A percentile compares a stretch with the other conserved stretches of the same genome.
Conservation (phyloP, 169 alveolate species). For the Theileria parva region DNA sequence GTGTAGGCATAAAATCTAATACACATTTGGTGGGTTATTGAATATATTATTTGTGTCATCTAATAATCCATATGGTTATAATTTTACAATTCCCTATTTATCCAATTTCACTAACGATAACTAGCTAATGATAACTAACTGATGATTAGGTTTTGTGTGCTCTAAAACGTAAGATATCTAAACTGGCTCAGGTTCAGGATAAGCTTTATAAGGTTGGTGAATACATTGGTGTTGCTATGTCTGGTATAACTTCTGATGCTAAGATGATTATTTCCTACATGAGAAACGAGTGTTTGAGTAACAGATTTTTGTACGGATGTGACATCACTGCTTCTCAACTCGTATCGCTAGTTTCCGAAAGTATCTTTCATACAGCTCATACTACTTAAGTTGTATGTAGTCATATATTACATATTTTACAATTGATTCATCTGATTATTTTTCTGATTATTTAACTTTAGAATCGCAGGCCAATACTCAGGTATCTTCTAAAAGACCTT, state of each 20-base stretch:
- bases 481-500: conserved; percentile 94
- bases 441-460: conserved; percentile 25
- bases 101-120: no score
- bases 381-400: neutral
- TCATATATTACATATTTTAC: no score
- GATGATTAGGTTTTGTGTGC: conserved; percentile 84
- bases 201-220: conserved; percentile 94
- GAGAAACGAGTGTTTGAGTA: conserved; percentile 92
- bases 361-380: conserved; percentile 45
- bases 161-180: conserved; percentile 86
- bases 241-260: conserved; percentile 99
- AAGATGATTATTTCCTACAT: conserved; percentile 77
- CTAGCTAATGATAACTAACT: neutral
- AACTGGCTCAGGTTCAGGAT: conserved; percentile 92
- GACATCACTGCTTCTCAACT: conserved; percentile 90
- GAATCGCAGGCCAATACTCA: conserved; percentile 94
- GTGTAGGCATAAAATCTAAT: conserved; percentile 88
- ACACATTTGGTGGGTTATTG: conserved; percentile 82
- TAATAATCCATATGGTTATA: no score
- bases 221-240: conserved; percentile 95
- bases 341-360: conserved; percentile 90
- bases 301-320: conserved; percentile 91
- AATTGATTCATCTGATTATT: no score
- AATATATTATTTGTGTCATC: conserved; percentile 14
- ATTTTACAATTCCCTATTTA: no score